Base-by-base conservation (phyloP, 768 basidiomycete species). In the Suillus placidus region DNA sequence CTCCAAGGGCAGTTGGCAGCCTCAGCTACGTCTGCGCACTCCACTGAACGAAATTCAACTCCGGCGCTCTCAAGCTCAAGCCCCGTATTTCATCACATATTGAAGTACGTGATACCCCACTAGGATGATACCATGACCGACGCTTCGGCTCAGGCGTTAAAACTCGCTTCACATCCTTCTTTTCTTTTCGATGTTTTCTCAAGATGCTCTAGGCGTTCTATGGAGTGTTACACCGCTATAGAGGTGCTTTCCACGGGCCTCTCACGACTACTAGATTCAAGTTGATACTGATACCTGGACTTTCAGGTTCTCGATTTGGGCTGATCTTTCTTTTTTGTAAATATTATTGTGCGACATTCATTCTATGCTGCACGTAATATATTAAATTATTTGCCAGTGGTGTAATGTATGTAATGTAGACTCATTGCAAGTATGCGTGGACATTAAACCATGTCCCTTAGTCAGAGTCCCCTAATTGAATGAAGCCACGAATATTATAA, bases 1-100 rank as follows among this genome's bases (percentile, higher is more conserved):
- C 60, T 91, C 90, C 10, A 86, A 90, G 77, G 91, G 91, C 20
- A 88, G 87, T 65, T 93, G 91, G 91, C 91, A 93, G 67, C 90
- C 91, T 26, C 90, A 93, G 64, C 77, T 93, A 56, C 84, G 90
- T 72, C 80, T 92, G 14, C 71, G 66, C 26, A 35, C 8, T 16
- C 23, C 70, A 23, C 52, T 55, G 6, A 30, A 10, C 9, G 35
- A 14, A 6, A 62, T 62, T 35, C 55, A 26, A 20, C 54, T n/a
- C 6, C 58, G 40, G 6, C 58, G 58, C 30, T 14, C 30, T 30
- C 51, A 30, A 51, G 23, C 6, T 38, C 56, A 16, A 9, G 23
- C 6, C 23, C 26, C 13, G 26, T 26, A 6, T 30, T 20, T 9
- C 40, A 20, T 16, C 10, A 12, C 18, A 42, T n/a, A 20, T 9